These are phyloP conservation scores for Fusarium mundagurra DNA, from an alignment of 2,329 filamentous ascomycete species.

Conservation along the genomic window DNA sequence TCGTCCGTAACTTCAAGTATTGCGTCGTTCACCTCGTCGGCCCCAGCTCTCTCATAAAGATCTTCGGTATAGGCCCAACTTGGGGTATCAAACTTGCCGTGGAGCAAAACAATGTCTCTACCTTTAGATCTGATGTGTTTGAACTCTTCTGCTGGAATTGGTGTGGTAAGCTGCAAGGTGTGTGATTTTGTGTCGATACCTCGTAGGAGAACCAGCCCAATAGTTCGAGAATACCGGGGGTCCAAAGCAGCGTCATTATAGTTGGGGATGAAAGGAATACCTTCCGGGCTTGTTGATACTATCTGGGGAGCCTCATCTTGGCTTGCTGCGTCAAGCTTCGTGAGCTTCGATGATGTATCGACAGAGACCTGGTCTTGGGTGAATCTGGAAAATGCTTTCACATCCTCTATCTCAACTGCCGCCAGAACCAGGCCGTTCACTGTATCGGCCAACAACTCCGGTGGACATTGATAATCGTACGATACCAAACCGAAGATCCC, in stretches of 20 bases:
- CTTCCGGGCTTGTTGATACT: slow-evolving; percentile 53
- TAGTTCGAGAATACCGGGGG: slow-evolving; percentile 65
- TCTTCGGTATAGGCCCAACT: slow-evolving; percentile 77
- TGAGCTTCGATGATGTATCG: slow-evolving; percentile 21
- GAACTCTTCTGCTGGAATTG: slow-evolving; percentile 57
- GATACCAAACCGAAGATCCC: slow-evolving; percentile 74
- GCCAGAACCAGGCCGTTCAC: slow-evolving; percentile 78
- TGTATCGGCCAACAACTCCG: slow-evolving; percentile 68
- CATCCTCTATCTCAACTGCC: slow-evolving; percentile 68
- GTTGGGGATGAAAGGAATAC: slow-evolving; percentile 71
- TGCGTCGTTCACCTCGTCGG: slow-evolving; percentile 44
- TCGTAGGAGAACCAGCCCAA: slow-evolving; percentile 76
- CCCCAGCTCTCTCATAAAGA: slow-evolving; percentile 54
- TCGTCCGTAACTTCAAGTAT: slow-evolving; percentile 48
- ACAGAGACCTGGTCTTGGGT: neutral
- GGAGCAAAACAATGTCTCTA: slow-evolving; percentile 68
- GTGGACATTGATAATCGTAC: slow-evolving; percentile 71
- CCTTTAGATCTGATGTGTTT: slow-evolving; percentile 53
- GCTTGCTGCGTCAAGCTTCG: slow-evolving; percentile 18
- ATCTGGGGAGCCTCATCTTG: neutral
- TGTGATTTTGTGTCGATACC: slow-evolving; percentile 68
- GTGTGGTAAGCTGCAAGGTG: slow-evolving; percentile 72
- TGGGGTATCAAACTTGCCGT: slow-evolving; percentile 74
- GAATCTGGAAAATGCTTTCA: slow-evolving; percentile 57
- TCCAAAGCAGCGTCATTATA: slow-evolving; percentile 64